Evolutionary conservation across 257 asterid genomes (phyloP).

Genomic region (Schizonepeta tenuifolia): DNA sequence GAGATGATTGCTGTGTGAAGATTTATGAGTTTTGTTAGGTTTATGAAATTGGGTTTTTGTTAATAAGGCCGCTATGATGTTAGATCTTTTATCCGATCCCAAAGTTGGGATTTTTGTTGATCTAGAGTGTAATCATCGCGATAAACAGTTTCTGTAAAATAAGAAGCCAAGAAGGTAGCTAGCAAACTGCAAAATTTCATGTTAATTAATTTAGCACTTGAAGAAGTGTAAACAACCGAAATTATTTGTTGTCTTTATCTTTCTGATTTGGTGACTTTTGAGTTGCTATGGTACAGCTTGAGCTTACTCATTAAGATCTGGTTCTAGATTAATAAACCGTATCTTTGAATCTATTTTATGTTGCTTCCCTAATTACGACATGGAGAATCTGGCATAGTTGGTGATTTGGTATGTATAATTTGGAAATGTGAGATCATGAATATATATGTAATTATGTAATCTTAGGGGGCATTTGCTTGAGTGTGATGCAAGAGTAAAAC

Average conservation of each 20-base stretch:
- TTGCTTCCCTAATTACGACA: constrained; percentile 12
- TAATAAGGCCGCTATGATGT: constrained; percentile 12
- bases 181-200: neutral
- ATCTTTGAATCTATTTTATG: neutral
- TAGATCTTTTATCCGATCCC: constrained; percentile 27
- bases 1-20: constrained; percentile 3
- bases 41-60: constrained; percentile 19
- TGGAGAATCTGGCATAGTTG: constrained; percentile 46
- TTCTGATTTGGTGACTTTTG: constrained; percentile 26
- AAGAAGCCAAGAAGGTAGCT: neutral
- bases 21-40: neutral
- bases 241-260: neutral
- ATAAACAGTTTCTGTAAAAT: neutral
- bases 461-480: neutral
- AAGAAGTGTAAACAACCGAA: neutral
- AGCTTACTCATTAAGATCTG: constrained; percentile 12
- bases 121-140: neutral
- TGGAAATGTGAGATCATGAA: neutral
- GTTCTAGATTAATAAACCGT: no score
- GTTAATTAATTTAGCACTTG: neutral
- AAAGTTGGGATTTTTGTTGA: constrained; percentile 8
- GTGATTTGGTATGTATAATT: neutral
- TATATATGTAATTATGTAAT: neutral
- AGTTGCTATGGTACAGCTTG: neutral
- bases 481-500: neutral